Evolutionary conservation across 129 eudicot species (phyloP).

Genomic region (Erigeron canadensis): DNA sequence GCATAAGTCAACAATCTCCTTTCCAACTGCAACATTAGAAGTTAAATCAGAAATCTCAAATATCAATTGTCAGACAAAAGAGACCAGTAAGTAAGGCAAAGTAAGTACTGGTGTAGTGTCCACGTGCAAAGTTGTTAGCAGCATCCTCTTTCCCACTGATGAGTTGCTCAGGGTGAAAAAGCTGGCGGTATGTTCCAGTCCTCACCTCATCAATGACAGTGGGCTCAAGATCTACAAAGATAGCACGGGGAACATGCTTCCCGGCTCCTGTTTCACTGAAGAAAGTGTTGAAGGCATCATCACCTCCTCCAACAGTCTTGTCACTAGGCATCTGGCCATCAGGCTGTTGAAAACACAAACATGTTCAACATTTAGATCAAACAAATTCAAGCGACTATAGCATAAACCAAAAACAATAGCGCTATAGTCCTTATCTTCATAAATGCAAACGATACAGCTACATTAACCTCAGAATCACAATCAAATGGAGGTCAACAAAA

Average conservation of each 20-base stretch:
- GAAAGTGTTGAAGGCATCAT: constrained; percentile 58
- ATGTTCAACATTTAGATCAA: background rate
- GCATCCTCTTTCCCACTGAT: constrained; percentile 59
- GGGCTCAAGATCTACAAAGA: constrained; percentile 59
- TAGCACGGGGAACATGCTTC: constrained; percentile 62
- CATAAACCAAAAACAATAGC: too few species aligned
- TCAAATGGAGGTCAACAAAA: too few species aligned
- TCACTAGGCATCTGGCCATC: constrained; percentile 72
- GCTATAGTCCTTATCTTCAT: too few species aligned
- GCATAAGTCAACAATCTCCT: constrained; percentile 57
- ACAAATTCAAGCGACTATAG: background rate
- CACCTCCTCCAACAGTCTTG: constrained; percentile 60
- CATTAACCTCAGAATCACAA: too few species aligned
- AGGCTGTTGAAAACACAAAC: constrained; percentile 32
- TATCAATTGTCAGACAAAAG: background rate
- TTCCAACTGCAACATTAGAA: constrained; percentile 40
- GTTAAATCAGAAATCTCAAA: background rate
- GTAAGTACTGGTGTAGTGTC: constrained; percentile 50
- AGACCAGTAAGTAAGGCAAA: too few species aligned
- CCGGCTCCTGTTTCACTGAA: constrained; percentile 62
- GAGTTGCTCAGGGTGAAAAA: constrained; percentile 55
- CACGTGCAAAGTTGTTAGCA: constrained; percentile 63
- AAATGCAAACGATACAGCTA: background rate
- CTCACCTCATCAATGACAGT: constrained; percentile 60
- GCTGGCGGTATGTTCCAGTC: constrained; percentile 59